Evolutionary conservation across 2,329 filamentous ascomycete species (phyloP), one percentile per base, ranked within the genome.

Genomic region (Xylariaceae sp.): DNA sequence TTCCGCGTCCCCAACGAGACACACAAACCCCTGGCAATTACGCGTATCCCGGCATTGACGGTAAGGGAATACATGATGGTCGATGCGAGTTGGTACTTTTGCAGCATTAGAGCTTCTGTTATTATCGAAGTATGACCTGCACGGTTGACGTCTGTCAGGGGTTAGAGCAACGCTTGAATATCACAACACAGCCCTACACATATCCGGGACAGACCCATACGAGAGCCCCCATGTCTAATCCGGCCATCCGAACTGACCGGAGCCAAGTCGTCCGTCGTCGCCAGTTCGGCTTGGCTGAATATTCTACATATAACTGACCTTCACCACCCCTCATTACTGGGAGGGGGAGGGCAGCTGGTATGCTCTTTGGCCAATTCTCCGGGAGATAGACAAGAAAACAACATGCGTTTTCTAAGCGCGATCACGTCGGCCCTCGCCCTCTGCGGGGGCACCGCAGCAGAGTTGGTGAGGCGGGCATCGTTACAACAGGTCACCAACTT

Each of bases 401-500:
- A 5, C 18, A 59, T 59, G 56, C 51, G 37, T 15, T 41, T 56
- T 43, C 32, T 61, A 29, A 54, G 22, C 13, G 51, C 37, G 2
- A 12, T 49, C 34, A 42, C 53, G 13, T 43, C 46, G 1, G 54
- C 47, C 37, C 53, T 63, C 30, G 56, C 56, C 42, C 49, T 63
- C 32, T 36, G 53, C 51, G 50, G 56, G 39, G 26, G 51, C 26
- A 19, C 51, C n/a, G 44, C 55, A 1, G 52, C 59, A 16, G 40
- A 15, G 42, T 37, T 57, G 1, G 47, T 22, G 34, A 60, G 50
- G 44, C 56, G 56, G 8, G 60, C 60, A 10, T 60, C 61, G 9
- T 54, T 66, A 10, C 53, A 61, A 52, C 61, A 63, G 48, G 66
- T 70, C 18, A 65, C 62, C 12, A 52, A 57, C 51, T 63, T 70